Evolutionary conservation across 805 yeast genomes (phyloP), one percentile per base, ranked within the genome.

Genomic region (Wickerhamiella brachini): DNA sequence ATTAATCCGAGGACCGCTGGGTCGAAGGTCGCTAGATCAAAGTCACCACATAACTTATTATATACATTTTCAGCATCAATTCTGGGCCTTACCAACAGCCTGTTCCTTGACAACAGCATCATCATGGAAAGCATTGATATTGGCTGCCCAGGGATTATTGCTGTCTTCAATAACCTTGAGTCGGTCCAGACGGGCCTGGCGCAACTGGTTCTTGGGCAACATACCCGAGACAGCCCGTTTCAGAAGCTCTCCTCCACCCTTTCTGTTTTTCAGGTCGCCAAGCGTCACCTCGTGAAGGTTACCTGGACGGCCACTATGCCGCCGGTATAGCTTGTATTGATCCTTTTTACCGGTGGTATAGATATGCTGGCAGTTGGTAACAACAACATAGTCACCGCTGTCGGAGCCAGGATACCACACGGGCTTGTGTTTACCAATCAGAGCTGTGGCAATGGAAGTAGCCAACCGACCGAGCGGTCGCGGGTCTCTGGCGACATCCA

Each of bases 371-470:
- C 96, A 88, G 70, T 93, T 94, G 13, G 97, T 85, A 1, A 90
- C 96, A 12, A 93, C 97, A 12, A 93, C 97, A 63, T 89, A 93
- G 68, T 93, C 99, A 13, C 99, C 99, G 56, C 81, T 79, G 69
- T 93, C 99, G 65, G 83, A 59, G 51, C 58, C 75, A 26, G 78
- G 79, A 61, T 88, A 86, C 57, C 70, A 83, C 0, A 87, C 77
- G 3, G 99, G 99, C 72, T 93, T 93, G 71, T 93, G 97, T 67
- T 93, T 93, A n/a, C 99, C 99, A 69, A 85, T 87, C 43, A 93
- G 74, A 0, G 93, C 81, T 29, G 80, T 73, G 23, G 98, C 97
- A 51, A 93, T 88, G 52, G 81, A 75, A 1, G 95, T 74, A 3
- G 99, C 97, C 52, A 93, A 67, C 64, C 97, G 82, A 64, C 99